Conservation (phyloP, 2,329 filamentous ascomycete species). For the Hypoxylon sp. region DNA sequence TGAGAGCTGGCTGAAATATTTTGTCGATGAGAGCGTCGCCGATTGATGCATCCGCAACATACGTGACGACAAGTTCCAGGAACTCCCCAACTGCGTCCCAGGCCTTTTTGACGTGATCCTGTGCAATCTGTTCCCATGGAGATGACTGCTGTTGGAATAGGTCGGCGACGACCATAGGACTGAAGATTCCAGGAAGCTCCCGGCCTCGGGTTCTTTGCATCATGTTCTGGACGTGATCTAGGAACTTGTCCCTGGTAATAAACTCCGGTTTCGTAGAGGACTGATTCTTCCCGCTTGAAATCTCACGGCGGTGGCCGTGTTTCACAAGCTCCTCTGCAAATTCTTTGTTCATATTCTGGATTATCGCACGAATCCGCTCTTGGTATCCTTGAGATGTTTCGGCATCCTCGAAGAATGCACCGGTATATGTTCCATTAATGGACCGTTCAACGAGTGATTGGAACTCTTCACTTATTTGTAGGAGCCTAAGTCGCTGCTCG, state of each 20-base stretch:
- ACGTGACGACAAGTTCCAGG: slow-evolving; percentile 62
- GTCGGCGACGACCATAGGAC: slow-evolving; percentile 70
- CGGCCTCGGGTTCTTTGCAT: slow-evolving; percentile 63
- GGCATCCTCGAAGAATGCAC: slow-evolving; percentile 64
- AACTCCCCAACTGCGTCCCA: slow-evolving; percentile 63
- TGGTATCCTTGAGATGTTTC: slow-evolving; percentile 53
- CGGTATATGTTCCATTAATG: slow-evolving; percentile 66
- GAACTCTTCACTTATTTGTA: slow-evolving; percentile 62
- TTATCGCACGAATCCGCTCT: slow-evolving; percentile 66
- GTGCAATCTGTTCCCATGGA: slow-evolving; percentile 67
- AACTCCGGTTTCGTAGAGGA: not conserved
- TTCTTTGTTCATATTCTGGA: slow-evolving; percentile 64
- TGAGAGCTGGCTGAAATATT: slow-evolving; percentile 60
- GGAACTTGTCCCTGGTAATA: slow-evolving; percentile 56
- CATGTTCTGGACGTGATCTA: slow-evolving; percentile 58
- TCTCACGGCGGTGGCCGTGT: slow-evolving; percentile 58
- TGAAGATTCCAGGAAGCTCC: slow-evolving; percentile 74
- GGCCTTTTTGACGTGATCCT: slow-evolving; percentile 63
- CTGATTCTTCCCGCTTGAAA: slow-evolving; percentile 26
- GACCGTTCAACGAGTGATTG: slow-evolving; percentile 62
- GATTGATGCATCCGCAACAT: slow-evolving; percentile 59
- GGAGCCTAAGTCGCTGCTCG: slow-evolving; percentile 66
- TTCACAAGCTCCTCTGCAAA: slow-evolving; percentile 63
- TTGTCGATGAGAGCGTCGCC: slow-evolving; percentile 55
- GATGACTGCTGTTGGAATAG: slow-evolving; percentile 72